These are phyloP conservation scores for Solanum habrochaites DNA, from an alignment of 257 asterid species.

Conservation along the genomic window DNA sequence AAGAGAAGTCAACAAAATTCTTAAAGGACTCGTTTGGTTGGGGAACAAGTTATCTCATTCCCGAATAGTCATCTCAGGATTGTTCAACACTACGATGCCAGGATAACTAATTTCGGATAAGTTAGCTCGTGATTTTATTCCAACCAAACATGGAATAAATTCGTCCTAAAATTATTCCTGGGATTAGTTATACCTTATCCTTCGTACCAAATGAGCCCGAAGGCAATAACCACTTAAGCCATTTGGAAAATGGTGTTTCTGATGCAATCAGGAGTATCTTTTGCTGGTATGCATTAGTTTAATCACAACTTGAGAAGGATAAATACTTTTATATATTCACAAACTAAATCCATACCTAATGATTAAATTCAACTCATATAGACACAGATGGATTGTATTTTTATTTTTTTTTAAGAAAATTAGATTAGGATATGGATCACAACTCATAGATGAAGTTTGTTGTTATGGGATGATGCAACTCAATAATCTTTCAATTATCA, in stretches of 20 bases:
- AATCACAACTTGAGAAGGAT: not conserved
- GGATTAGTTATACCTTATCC: not conserved
- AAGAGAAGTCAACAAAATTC: not conserved
- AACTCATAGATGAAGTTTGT: not conserved
- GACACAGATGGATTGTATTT: not conserved
- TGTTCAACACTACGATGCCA: not conserved
- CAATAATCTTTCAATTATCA: not conserved
- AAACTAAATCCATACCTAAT: not conserved
- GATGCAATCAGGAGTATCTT: not conserved
- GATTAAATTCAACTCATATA: not conserved
- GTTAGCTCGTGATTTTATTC: too few species aligned
- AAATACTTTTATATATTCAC: not conserved
- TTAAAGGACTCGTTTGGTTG: not conserved
- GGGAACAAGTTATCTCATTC: not conserved
- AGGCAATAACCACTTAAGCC: not conserved
- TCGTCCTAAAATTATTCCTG: not conserved
- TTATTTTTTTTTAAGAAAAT: not conserved
- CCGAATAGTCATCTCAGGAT: not conserved
- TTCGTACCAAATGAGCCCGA: not conserved
- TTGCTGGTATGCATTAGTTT: not conserved
- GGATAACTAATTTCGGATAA: not conserved
- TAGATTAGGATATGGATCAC: not conserved
- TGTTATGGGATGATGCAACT: not conserved
- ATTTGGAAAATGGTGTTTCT: not conserved
- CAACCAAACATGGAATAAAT: too few species aligned